phyloP scores from a whole-genome alignment of 164 flowering plant genomes.

The Umbilicus rupestris region DNA sequence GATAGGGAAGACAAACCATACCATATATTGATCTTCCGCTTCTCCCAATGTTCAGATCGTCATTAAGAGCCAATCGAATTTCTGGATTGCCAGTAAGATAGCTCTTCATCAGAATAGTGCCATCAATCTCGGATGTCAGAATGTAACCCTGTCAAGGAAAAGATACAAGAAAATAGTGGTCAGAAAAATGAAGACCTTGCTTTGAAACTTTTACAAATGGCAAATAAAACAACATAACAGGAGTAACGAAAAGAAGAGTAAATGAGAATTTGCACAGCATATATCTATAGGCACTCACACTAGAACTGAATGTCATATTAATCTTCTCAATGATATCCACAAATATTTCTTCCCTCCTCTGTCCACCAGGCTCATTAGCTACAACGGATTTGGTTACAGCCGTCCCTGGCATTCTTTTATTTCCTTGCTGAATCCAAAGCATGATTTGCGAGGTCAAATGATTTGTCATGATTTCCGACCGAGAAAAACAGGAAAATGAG shows the following conservation, averaged over 20 bases:
- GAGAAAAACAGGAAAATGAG: background rate
- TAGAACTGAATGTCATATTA: constrained; percentile 90
- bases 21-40: constrained; percentile 67
- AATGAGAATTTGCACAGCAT: background rate
- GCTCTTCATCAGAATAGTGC: constrained; percentile 98
- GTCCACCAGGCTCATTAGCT: constrained; percentile 81
- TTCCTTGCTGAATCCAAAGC: constrained; percentile 67
- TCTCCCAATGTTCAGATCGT: constrained; percentile 76
- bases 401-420: constrained; percentile 91
- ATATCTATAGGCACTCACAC: constrained; percentile 43
- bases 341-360: constrained; percentile 91
- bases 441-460: constrained; percentile 12
- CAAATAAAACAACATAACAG: too few relatives aligned
- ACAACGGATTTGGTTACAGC: constrained; percentile 96
- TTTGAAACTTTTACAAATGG: background rate
- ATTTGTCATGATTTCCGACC: background rate
- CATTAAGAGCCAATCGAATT: constrained; percentile 88
- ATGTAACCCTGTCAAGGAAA: constrained; percentile 68
- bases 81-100: constrained; percentile 94
- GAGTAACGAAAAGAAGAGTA: background rate
- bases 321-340: constrained; percentile 94
- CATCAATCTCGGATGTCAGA: constrained; percentile 96
- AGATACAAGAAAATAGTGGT: background rate
- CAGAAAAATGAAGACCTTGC: background rate
- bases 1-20: constrained; percentile 15